phyloP scores from a whole-genome alignment of 177 flowering plant genomes.

The Vitis hybrid region DNA sequence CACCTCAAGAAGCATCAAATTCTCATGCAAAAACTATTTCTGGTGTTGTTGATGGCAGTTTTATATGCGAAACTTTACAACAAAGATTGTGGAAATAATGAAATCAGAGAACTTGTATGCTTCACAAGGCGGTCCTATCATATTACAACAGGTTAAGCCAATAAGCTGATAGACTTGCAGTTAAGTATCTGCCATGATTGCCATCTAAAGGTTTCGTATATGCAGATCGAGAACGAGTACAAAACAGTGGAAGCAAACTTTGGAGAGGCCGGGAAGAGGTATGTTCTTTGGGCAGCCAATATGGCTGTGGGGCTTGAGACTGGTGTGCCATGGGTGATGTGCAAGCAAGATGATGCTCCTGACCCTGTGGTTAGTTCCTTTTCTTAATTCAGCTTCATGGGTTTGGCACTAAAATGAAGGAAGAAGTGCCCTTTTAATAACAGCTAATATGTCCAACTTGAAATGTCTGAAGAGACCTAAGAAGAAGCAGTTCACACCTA shows the following conservation, averaged over 20 bases:
- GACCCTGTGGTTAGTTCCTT: constrained; percentile 76
- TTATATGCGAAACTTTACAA: constrained; percentile 68
- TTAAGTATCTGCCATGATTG: not conserved
- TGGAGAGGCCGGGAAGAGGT: constrained; percentile 51
- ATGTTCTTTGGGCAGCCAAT: constrained; percentile 80
- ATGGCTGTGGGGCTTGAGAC: constrained; percentile 84
- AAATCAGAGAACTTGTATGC: constrained; percentile 62
- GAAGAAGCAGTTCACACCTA: too few species aligned
- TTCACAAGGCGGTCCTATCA: constrained; percentile 97
- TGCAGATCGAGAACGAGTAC: constrained; percentile 88
- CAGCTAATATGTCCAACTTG: too few species aligned
- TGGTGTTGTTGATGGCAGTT: constrained; percentile 30
- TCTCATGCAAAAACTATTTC: not conserved
- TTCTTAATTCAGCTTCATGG: too few species aligned
- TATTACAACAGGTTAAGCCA: constrained; percentile 74
- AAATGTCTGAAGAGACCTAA: too few species aligned
- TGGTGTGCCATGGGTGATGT: constrained; percentile 97
- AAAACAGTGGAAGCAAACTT: constrained; percentile 49
- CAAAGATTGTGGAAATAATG: constrained; percentile 70
- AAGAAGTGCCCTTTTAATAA: too few species aligned
- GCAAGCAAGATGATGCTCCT: constrained; percentile 96
- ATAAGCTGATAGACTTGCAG: too few species aligned
- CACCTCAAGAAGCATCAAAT: too few species aligned
- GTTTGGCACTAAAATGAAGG: too few species aligned
- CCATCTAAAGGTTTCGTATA: not conserved